These are phyloP conservation scores for Pyrenophora seminiperda DNA, from an alignment of 2,329 filamentous ascomycete genomes.

Conservation along the genomic window DNA sequence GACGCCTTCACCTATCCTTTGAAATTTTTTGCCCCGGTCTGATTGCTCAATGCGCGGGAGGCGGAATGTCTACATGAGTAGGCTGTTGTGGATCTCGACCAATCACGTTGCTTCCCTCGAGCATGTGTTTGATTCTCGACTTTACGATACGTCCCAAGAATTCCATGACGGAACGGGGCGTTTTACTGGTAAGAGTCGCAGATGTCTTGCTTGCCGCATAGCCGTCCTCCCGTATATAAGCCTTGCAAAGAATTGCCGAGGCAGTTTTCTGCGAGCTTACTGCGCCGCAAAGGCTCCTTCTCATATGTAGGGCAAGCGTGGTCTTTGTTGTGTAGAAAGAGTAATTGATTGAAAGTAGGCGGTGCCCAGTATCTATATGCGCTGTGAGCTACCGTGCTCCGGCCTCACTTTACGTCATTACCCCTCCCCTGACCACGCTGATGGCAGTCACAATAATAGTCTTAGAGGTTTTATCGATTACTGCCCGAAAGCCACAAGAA, in stretches of 20 bases:
- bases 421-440: no score
- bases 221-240: conserved; percentile 3
- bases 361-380: no score
- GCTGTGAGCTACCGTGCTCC: neutral
- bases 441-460: no score
- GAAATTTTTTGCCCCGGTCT: conserved; percentile 13
- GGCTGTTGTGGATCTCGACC: neutral
- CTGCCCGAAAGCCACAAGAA: no score
- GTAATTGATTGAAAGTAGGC: no score
- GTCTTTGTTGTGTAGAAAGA: no score
- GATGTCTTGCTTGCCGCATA: conserved; percentile 3
- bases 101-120: neutral
- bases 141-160: conserved; percentile 1
- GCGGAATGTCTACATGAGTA: neutral
- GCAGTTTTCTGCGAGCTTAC: conserved; percentile 6
- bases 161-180: neutral
- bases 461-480: no score
- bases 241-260: conserved; percentile 9
- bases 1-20: neutral
- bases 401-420: no score
- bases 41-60: neutral
- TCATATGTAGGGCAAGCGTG: no score
- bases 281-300: neutral
- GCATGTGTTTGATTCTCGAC: conserved; percentile 2
- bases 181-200: neutral